phyloP scores from a whole-genome alignment of 768 basidiomycete species.

The Boletus rubropictus region DNA sequence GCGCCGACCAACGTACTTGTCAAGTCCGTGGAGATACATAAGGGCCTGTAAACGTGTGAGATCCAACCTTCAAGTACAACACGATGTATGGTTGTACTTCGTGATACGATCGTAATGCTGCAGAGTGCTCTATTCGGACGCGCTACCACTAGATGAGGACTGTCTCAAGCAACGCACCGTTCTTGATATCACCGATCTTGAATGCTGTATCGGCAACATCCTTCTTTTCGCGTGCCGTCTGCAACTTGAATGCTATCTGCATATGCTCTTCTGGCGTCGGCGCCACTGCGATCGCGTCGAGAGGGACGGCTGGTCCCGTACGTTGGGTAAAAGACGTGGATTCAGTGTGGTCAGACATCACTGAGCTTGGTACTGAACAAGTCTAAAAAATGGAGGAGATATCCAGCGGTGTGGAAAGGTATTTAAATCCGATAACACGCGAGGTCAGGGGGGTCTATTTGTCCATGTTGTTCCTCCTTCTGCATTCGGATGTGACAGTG shows the following conservation, averaged over 20 bases:
- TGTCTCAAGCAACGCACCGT: slow-evolving; percentile 38
- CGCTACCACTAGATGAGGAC: neutral
- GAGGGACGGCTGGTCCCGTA: neutral
- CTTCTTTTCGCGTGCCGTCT: slow-evolving; percentile 61
- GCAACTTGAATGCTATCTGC: slow-evolving; percentile 46
- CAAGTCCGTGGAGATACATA: slow-evolving; percentile 67
- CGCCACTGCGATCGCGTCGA: slow-evolving; percentile 19
- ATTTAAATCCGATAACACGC: neutral
- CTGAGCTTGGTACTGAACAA: neutral
- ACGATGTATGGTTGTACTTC: slow-evolving; percentile 40
- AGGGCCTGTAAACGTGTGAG: slow-evolving; percentile 43
- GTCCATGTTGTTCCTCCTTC: slow-evolving; percentile 20
- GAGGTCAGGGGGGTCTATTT: slow-evolving; percentile 15
- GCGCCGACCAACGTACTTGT: slow-evolving; percentile 51
- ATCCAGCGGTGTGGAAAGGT: neutral
- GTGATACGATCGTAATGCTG: slow-evolving; percentile 71
- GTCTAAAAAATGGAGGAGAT: neutral
- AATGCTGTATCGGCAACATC: slow-evolving; percentile 63
- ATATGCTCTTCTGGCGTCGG: slow-evolving; percentile 17
- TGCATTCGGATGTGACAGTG: slow-evolving; percentile 2
- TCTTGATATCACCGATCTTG: slow-evolving; percentile 55
- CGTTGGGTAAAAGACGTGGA: slow-evolving; percentile 3
- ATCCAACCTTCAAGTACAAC: neutral
- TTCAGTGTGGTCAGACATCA: slow-evolving; percentile 15
- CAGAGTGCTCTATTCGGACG: neutral